These are phyloP conservation scores for Raphanus hybrid DNA, from an alignment of 441 rosid genomes.

Conservation along the genomic window DNA sequence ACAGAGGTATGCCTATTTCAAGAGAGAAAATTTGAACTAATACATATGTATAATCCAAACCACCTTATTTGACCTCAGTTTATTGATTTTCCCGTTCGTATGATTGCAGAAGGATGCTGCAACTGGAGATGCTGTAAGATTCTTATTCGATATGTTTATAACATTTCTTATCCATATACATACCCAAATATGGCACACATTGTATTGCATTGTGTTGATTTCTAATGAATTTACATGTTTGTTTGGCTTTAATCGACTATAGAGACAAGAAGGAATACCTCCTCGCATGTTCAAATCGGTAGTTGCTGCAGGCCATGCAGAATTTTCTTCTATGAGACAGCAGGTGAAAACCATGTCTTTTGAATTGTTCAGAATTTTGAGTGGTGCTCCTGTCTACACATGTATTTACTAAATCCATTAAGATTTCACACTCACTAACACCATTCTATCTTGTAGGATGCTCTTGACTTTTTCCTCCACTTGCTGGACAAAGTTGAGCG, in stretches of 20 bases:
- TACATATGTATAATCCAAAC: constrained; percentile 29
- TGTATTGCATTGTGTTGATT: constrained; percentile 16
- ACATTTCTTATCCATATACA: background rate
- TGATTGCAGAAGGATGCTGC: constrained; percentile 39
- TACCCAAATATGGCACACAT: background rate
- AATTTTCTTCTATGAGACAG: constrained; percentile 95
- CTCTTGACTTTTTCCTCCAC: constrained; percentile 94
- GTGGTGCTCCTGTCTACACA: constrained; percentile 5
- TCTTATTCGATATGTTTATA: constrained; percentile 34
- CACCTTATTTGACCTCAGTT: constrained; percentile 27
- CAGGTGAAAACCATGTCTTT: constrained; percentile 60
- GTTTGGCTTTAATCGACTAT: constrained; percentile 36
- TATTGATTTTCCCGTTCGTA: constrained; percentile 14
- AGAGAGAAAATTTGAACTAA: background rate
- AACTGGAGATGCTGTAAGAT: constrained; percentile 58
- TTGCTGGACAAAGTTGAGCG: constrained; percentile 95
- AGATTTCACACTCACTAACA: constrained; percentile 22
- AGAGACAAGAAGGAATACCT: constrained; percentile 96
- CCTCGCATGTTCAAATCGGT: constrained; percentile 97
- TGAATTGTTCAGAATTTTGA: constrained; percentile 18
- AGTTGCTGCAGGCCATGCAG: constrained; percentile 93
- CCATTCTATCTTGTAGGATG: constrained; percentile 66
- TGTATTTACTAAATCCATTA: constrained; percentile 2
- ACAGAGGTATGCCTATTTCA: constrained; percentile 56
- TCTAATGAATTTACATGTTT: constrained; percentile 21